These are phyloP conservation scores for Cladosporium sp. DNA, from an alignment of 2,329 filamentous ascomycete species.

Conservation along the genomic window DNA sequence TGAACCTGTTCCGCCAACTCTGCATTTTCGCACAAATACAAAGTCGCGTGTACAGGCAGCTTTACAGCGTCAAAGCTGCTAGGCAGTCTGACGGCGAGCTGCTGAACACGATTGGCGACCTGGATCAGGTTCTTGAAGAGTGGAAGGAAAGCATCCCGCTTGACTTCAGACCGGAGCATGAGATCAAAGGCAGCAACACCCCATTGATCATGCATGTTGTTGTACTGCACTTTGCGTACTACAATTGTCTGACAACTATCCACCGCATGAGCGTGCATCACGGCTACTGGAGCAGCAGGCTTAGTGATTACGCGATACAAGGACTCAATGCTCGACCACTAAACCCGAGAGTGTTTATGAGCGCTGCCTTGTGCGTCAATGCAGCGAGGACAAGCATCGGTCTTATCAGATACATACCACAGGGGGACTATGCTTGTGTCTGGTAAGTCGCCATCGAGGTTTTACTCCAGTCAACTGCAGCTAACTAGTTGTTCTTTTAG, in stretches of 20 bases:
- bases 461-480: not conserved
- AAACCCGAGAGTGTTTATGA: constrained; percentile 92
- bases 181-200: constrained; percentile 90
- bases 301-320: constrained; percentile 94
- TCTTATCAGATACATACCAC: constrained; percentile 91
- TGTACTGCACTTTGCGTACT: constrained; percentile 93
- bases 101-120: constrained; percentile 90
- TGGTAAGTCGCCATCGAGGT: constrained; percentile 62
- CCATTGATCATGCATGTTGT: constrained; percentile 93
- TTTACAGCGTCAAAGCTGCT: constrained; percentile 90
- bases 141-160: constrained; percentile 97
- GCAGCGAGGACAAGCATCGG: constrained; percentile 92
- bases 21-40: constrained; percentile 90
- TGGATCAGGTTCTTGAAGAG: constrained; percentile 78
- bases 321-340: constrained; percentile 86
- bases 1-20: constrained; percentile 93
- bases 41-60: constrained; percentile 86
- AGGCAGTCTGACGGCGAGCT: constrained; percentile 91
- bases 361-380: constrained; percentile 86
- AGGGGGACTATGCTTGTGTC: constrained; percentile 90
- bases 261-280: constrained; percentile 98
- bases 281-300: constrained; percentile 93
- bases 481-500: constrained; percentile 37
- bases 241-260: constrained; percentile 96
- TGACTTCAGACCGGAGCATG: constrained; percentile 94